A percentile compares a stretch with the other conserved stretches of the same genome.
Evolutionary conservation across 257 asterid species (phyloP).

Genomic region (Solanum rostratum): DNA sequence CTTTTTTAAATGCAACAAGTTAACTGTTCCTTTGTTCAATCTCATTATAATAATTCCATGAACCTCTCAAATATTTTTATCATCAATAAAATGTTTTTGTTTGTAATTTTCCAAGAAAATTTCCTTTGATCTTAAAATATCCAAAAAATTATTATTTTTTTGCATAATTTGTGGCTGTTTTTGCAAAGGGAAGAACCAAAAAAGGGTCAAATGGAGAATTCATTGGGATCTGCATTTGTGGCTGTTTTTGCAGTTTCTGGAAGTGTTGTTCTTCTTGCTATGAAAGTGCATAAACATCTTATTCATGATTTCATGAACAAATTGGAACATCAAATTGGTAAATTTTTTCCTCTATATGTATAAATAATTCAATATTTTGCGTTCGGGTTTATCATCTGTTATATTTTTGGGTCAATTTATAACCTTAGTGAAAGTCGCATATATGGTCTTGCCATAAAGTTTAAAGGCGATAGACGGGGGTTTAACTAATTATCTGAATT

Average conservation of each 20-base stretch:
- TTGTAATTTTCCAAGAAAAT: neutral
- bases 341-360: neutral
- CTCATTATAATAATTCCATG: neutral
- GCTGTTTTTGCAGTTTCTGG: slow-evolving; percentile 88
- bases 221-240: slow-evolving; percentile 49
- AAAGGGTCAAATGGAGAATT: slow-evolving; percentile 34
- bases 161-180: neutral
- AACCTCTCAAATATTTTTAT: neutral
- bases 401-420: neutral
- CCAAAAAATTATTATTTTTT: too few species aligned
- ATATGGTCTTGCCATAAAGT: neutral
- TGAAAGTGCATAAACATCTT: slow-evolving; percentile 70
- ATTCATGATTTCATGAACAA: slow-evolving; percentile 74
- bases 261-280: slow-evolving; percentile 70
- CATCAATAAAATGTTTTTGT: neutral
- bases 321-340: slow-evolving; percentile 48
- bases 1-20: neutral
- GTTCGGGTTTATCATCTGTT: neutral
- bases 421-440: neutral
- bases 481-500: neutral
- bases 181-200: neutral
- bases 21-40: neutral
- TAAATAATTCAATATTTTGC: too few species aligned
- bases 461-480: neutral
- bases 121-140: neutral